Base-by-base conservation (phyloP, 805 yeast species). In the Myxozyma vanderwaltii region DNA sequence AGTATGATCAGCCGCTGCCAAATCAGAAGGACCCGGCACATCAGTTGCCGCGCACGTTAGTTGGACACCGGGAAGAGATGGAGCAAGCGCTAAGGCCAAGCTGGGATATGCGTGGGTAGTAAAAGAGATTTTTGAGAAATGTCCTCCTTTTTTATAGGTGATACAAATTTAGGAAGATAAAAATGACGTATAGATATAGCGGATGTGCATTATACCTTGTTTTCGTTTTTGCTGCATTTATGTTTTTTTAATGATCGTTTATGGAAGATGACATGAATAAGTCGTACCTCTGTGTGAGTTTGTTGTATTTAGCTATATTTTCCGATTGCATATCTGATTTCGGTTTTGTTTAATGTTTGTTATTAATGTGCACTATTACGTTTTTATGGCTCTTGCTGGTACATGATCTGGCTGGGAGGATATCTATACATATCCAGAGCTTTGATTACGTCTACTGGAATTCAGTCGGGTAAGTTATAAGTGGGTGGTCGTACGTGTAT, bases 41-140 rank as follows among this genome's bases (percentile, higher is more conserved):
- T n/a, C 49, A 40, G 51, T 23, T 60, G 27, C 46, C 61, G 33
- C 21, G 40, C 8, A 52, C 48, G 2, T 40, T 60, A 27, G 65
- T 62, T 5, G 44, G 49, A 13, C 58, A 55, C 23, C 45, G 31
- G 51, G 46, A 38, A 3, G 57, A 56, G 23, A 36, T 58, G 44
- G 57, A 58, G 21, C 39, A 36, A 10, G 43, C 51, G 26, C 43
- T 62, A 29, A 26, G 51, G 7, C 65, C 65, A 23, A 47, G 52
- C 26, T 62, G 65, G 65, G 41, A 53, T 12, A 62, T 62, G 58
- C 44, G 64, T 12, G 36, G 26, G 36, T 21, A 31, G 21, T 21
- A 23, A 19, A 33, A 24, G 4, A 2, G 24, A 10, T 36, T 36
- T 15, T 12, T 13, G 4, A 5, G 24, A 26, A 44, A 24, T 10